Base-by-base conservation (phyloP, 192 early-diverging fungal species). In the Geranomyces variabilis region DNA sequence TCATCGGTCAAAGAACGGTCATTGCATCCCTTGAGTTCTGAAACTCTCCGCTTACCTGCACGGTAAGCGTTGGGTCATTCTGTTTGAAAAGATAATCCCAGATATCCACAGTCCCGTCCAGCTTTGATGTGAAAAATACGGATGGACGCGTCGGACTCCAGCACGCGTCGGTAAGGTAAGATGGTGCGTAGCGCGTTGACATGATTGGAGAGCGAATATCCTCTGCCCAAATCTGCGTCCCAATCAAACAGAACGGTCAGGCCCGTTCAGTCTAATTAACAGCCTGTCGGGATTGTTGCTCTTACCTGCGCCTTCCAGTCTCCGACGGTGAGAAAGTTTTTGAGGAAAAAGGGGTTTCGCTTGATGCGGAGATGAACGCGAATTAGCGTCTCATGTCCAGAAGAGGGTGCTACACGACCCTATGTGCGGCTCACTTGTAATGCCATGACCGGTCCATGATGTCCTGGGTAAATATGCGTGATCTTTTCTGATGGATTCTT, bases 1-100 rank as follows among this genome's bases (percentile, higher is more conserved):
- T 1, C 7, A 31, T 13, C 30, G 21, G 43, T 28, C 31, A 29
- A 61, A 31, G 26, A 31, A 29, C 6, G 24, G 43, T 7, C 36
- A 10, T 10, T 41, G 36, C 36, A 41, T 41, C 10, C 36, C 36
- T 41, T 6, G 22, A 4, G 26, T 19, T 12, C 36, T 41, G n/a
- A 41, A 3, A 41, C 36, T 41, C 36, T 41, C 10, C 5, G 10
- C 57, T 17, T 33, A 84, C 82, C 68, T 87, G 86, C 22, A 87
- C 75, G 17, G 85, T 87, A 31, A 84, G 62, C 14, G 81, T 81
- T n/a, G 87, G 87, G 26, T 83, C 83, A 59, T 76, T 80, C 64
- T 88, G 87, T 68, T 87, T 87, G 75, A 85, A 86, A 6, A 87
- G 56, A 67, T 75, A 80, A 57, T 88, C 87, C 87, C 87, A 88